phyloP scores from a whole-genome alignment of 148 eudicot genomes.

The Polygonum maritimum region DNA sequence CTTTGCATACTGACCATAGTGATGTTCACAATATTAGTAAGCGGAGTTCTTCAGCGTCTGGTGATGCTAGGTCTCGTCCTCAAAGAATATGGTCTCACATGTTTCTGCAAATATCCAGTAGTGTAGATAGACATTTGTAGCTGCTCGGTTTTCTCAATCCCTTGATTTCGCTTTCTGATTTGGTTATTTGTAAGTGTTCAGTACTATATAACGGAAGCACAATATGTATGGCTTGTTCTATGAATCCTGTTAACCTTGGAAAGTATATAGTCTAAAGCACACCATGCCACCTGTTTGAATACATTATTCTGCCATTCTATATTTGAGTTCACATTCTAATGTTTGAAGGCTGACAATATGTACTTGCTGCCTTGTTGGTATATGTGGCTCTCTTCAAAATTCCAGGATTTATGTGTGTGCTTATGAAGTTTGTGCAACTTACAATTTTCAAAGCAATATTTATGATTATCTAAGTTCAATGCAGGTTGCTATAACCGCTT shows the following conservation, averaged over 20 bases:
- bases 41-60: not conserved
- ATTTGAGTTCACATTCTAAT: not conserved
- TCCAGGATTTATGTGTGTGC: not conserved
- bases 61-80: not conserved
- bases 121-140: not conserved
- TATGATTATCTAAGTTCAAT: not conserved
- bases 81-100: not conserved
- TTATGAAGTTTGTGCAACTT: not conserved
- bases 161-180: not conserved
- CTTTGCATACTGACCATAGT: not conserved
- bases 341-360: not conserved
- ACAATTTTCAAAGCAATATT: not conserved
- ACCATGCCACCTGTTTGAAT: not conserved
- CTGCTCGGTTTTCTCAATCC: not conserved
- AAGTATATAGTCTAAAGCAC: not conserved
- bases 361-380: not conserved
- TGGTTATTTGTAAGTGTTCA: not conserved
- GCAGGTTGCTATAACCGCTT: not conserved
- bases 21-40: not conserved
- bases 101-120: not conserved
- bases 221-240: not conserved
- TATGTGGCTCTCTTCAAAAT: not conserved
- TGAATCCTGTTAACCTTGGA: not conserved
- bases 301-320: not conserved
- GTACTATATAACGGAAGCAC: not conserved